Base-by-base conservation (phyloP, 169 alveolate species). In the Toxoplasma gondii region DNA sequence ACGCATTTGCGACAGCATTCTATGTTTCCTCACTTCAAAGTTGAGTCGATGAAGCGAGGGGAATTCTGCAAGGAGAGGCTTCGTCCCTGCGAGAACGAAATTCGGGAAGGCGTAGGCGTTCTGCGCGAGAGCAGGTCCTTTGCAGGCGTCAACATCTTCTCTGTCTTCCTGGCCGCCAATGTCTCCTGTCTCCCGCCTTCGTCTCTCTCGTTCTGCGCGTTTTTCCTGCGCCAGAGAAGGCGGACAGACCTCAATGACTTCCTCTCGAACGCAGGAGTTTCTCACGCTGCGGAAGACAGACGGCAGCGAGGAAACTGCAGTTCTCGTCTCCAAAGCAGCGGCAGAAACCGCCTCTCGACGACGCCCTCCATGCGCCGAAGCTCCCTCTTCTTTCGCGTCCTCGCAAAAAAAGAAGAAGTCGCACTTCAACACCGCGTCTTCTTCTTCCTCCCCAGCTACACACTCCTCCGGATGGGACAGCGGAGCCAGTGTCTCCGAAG, bases 211-310 rank as follows among this genome's bases (percentile, higher is more conserved):
- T 64, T 27, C 10, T 27, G 1, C 86, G 86, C 86, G 44, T 31
- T 5, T 78, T 45, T 78, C 86, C 44, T 17, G 45, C 93, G 36
- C 93, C 43, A 93, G 0, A 0, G 41, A 49, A 22, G 95, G 95
- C 39, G 95, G 93, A 16, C 45, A 5, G 53, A 93, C 88, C 41
- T 84, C 93, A 16, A 93, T 90, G 81, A 84, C 95, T 91, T 93
- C 95, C 93, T 93, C 95, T 43, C 78, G 86, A 41, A 93, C 95
- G 49, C 81, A 43, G 39, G 93, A 84, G 64, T 69, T 41, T 19
- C 38, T 49, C 64, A 93, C 82, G 69, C 81, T 87, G n/a, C 93
- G 93, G 58, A 93, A 93, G 29, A 80, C 93, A 34, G 83, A 67
- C 29, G 91, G 95, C 70, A 93, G 93, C 1, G 95, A 86, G 4